A percentile compares a stretch with the other conserved stretches of the same genome.
These are phyloP conservation scores for Candolleomyces eurysporus DNA, from an alignment of 768 basidiomycete species.

Conservation along the genomic window DNA sequence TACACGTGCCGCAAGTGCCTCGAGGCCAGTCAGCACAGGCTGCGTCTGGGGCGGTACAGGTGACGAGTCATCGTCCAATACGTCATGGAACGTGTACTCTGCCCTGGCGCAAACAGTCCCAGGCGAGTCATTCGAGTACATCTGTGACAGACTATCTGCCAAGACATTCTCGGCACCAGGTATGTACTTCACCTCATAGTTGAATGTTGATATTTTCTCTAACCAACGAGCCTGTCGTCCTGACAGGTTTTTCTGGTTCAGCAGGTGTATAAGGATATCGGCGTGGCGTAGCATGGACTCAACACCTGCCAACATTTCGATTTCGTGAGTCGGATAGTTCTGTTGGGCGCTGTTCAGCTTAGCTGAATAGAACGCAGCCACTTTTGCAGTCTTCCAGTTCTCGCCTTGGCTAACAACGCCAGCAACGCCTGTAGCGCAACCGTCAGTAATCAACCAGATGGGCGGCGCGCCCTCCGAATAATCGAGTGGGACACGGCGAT, in stretches of 20 bases:
- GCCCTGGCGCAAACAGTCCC: slow-evolving; percentile 17
- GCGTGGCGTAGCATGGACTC: slow-evolving; percentile 30
- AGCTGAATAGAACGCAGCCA: slow-evolving; percentile 31
- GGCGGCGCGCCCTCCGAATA: slow-evolving; percentile 14
- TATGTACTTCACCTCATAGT: slow-evolving; percentile 31
- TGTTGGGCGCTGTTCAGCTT: slow-evolving; percentile 34
- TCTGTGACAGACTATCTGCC: slow-evolving; percentile 38
- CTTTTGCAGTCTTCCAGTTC: slow-evolving; percentile 17
- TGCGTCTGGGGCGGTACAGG: neutral
- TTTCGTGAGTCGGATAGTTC: slow-evolving; percentile 38
- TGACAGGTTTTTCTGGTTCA: slow-evolving; percentile 35
- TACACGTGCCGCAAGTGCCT: slow-evolving; percentile 1
- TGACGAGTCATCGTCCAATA: slow-evolving; percentile 13
- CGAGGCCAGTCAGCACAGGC: neutral
- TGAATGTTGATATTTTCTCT: slow-evolving; percentile 36
- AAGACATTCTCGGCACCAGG: slow-evolving; percentile 36
- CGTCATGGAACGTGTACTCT: slow-evolving; percentile 20
- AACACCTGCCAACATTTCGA: slow-evolving; percentile 33
- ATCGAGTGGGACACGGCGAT: slow-evolving; percentile 18
- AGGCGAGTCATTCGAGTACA: slow-evolving; percentile 19
- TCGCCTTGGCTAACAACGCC: slow-evolving; percentile 24
- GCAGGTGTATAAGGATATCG: slow-evolving; percentile 25
- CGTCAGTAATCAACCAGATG: slow-evolving; percentile 31
- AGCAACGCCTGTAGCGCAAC: slow-evolving; percentile 24
- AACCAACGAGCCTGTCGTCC: slow-evolving; percentile 36